A percentile compares a stretch with the other conserved stretches of the same genome.
Conservation (phyloP, 176 grass and related monocot species). For the Hsuehochloa calcarea region DNA sequence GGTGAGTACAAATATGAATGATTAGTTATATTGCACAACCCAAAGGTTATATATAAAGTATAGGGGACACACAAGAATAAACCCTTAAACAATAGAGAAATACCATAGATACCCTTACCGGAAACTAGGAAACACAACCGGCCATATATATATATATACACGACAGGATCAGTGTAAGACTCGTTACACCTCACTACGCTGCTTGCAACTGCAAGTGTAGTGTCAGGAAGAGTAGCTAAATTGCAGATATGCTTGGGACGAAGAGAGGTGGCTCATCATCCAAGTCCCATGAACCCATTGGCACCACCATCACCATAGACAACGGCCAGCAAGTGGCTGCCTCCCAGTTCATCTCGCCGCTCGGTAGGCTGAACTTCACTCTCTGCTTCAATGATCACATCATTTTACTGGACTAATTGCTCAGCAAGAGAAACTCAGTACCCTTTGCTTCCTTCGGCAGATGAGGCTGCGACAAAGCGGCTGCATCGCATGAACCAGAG, state of each 20-base stretch:
- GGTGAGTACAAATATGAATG: too few species aligned
- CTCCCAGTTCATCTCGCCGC: slow-evolving; percentile 37
- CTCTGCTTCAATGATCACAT: not conserved
- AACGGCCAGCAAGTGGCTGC: not conserved
- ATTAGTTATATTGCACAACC: too few species aligned
- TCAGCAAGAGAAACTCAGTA: not conserved
- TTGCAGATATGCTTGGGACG: slow-evolving; percentile 14
- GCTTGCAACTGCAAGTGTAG: not conserved
- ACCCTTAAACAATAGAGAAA: too few species aligned
- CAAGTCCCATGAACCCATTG: not conserved
- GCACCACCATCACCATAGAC: not conserved
- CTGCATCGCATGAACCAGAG: slow-evolving; percentile 43
- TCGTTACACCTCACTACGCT: not conserved
- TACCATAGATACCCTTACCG: too few species aligned
- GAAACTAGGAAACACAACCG: not conserved
- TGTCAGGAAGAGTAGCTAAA: not conserved
- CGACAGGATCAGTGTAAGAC: not conserved
- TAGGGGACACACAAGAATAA: too few species aligned
- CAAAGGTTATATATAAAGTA: too few species aligned
- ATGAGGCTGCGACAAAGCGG: slow-evolving; percentile 41
- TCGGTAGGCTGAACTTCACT: slow-evolving; percentile 26
- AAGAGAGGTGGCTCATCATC: not conserved
- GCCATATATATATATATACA: not conserved
- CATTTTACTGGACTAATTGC: not conserved
- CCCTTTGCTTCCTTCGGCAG: slow-evolving; percentile 16